phyloP scores from a whole-genome alignment of 805 yeast species.

The Candida pini region DNA sequence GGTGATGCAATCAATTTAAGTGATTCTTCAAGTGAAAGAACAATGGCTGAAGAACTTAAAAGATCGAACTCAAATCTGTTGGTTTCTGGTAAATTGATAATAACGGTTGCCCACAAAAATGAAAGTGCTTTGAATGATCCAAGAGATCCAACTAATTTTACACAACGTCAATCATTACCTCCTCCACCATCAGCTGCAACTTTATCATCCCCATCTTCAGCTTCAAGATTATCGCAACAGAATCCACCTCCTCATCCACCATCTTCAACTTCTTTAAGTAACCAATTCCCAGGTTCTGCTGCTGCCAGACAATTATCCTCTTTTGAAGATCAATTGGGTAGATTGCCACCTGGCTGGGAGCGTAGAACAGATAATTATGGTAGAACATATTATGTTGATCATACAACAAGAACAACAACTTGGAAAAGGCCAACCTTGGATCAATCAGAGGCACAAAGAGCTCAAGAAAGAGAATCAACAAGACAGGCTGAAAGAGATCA shows the following conservation, averaged over 20 bases:
- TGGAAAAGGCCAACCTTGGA: constrained; percentile 95
- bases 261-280: constrained; percentile 8
- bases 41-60: constrained; percentile 87
- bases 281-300: constrained; percentile 23
- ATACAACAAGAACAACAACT: constrained; percentile 95
- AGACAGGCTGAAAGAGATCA: constrained; percentile 88
- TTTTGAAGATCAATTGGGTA: constrained; percentile 94
- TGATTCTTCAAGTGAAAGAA: constrained; percentile 55
- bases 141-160: constrained; percentile 26
- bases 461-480: constrained; percentile 52
- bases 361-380: constrained; percentile 97
- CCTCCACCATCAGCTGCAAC: constrained; percentile 4
- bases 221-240: too few species aligned
- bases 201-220: constrained; percentile 5
- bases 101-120: constrained; percentile 55
- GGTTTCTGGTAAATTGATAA: constrained; percentile 88
- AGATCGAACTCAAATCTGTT: constrained; percentile 87
- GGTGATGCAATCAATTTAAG: constrained; percentile 80
- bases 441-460: constrained; percentile 66
- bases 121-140: constrained; percentile 15
- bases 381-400: constrained; percentile 96
- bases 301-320: constrained; percentile 73
- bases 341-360: constrained; percentile 99
- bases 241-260: constrained; percentile 6
- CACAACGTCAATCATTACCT: constrained; percentile 9